A percentile compares a stretch with the other conserved stretches of the same genome.
phyloP scores from a whole-genome alignment of 2,329 filamentous ascomycete species.

The Trichoderma aggressivum region DNA sequence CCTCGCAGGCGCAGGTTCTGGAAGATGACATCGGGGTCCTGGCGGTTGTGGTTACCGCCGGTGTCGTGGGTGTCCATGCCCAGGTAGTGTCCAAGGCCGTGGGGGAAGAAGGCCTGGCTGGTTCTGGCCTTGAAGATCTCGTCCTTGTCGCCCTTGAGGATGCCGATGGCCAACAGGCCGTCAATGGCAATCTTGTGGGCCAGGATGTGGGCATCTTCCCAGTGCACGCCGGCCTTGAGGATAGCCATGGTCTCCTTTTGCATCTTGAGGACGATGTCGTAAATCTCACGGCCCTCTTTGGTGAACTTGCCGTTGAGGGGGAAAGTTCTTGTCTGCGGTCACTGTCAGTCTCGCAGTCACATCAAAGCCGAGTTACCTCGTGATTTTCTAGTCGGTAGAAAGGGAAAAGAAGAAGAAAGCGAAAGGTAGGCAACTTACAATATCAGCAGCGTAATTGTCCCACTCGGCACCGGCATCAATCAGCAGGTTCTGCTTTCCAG shows the following conservation, averaged over 20 bases:
- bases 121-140: constrained; percentile 76
- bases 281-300: constrained; percentile 68
- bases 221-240: constrained; percentile 70
- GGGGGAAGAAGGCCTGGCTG: constrained; percentile 88
- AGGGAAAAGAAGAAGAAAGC: background rate
- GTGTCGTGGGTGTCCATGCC: constrained; percentile 92
- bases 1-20: constrained; percentile 79
- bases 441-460: constrained; percentile 67
- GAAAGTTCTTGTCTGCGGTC: constrained; percentile 71
- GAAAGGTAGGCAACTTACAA: constrained; percentile 41
- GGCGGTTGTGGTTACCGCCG: constrained; percentile 72
- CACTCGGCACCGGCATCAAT: constrained; percentile 81
- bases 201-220: constrained; percentile 76
- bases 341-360: background rate
- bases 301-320: constrained; percentile 72
- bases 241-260: constrained; percentile 72
- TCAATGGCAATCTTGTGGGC: constrained; percentile 81
- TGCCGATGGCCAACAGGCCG: constrained; percentile 71
- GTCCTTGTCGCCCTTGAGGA: constrained; percentile 63
- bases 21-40: constrained; percentile 80
- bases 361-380: background rate
- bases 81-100: constrained; percentile 86
- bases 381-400: background rate
- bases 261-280: constrained; percentile 83
- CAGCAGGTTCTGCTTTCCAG: constrained; percentile 72